Evolutionary conservation across 306 rosid species (phyloP), one percentile per base, ranked within the genome.

Genomic region (Prunus salicina): DNA sequence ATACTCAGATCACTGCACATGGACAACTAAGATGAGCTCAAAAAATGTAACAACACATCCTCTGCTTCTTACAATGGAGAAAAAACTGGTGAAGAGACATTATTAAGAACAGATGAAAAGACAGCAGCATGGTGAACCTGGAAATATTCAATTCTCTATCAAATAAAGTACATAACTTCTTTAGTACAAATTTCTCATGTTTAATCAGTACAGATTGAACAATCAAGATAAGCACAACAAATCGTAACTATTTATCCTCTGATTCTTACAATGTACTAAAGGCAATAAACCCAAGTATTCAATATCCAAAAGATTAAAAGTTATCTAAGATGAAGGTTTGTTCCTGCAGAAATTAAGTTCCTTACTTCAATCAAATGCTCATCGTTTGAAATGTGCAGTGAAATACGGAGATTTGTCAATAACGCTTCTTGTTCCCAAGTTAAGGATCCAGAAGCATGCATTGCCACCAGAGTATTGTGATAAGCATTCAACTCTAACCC

Each of bases 401-500:
- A 83, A 72, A 85, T 86, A 53, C 99, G 97, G 78, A 95, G 93
- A 71, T 85, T 89, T 72, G 99, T 92, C 88, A 95, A 79, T 73
- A 89, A 76, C 46, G 77, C 91, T 91, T 90, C 92, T 49, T 92
- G 84, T 78, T 90, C 97, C 99, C 98, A 95, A 81, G 90, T 95
- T 84, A 95, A 83, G 86, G 91, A 86, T 78, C 99, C 97, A 63
- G 91, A 92, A 79, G 89, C 89, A 89, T 85, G 86, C 84, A 95
- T 81, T 82, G 84, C 87, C 82, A 75, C 81, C 80, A 95, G 76
- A 73, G 91, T 89, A 58, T 82, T 75, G 67, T 79, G 75, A 83
- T 90, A 95, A 68, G 90, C 93, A 72, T 81, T 79, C 83, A 95
- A 80, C 92, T 92, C 96, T 87, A 88, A 84, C 89, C 86, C 88